Evolutionary conservation across 805 yeast species (phyloP).

Genomic region (Hanseniaspora clermontiae): DNA sequence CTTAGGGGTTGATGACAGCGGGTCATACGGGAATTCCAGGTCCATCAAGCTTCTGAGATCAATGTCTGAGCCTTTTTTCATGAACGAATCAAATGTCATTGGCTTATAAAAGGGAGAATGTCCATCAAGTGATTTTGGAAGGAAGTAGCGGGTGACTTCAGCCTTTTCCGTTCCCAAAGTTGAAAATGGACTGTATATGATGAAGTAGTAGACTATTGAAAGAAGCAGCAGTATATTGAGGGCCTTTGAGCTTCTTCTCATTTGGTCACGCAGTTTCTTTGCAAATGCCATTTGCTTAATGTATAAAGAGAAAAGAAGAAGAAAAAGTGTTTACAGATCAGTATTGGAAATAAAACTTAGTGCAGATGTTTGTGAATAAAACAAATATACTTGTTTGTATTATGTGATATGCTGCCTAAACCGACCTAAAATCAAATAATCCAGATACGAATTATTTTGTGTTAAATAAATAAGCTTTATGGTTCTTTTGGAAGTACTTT

Average conservation of each 20-base stretch:
- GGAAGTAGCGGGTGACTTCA: background rate
- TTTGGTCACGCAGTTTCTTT: background rate
- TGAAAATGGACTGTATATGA: conserved; percentile 5
- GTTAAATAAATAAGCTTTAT: too few relatives aligned
- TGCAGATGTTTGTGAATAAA: too few relatives aligned
- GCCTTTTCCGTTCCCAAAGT: background rate
- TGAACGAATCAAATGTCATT: background rate
- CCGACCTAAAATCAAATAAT: too few relatives aligned
- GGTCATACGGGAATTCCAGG: conserved; percentile 64
- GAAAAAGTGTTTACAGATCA: too few relatives aligned
- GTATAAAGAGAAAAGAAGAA: too few relatives aligned
- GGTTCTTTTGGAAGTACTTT: too few relatives aligned
- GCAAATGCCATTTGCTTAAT: background rate
- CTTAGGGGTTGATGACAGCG: conserved; percentile 52
- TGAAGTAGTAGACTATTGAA: background rate
- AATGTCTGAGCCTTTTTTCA: background rate
- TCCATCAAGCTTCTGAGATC: conserved; percentile 39
- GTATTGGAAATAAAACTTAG: too few relatives aligned
- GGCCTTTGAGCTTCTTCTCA: background rate
- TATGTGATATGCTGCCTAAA: too few relatives aligned
- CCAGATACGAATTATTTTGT: too few relatives aligned
- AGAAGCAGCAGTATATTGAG: background rate
- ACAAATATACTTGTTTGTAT: too few relatives aligned
- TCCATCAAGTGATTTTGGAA: conserved; percentile 4
- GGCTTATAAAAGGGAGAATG: background rate